A percentile compares a stretch with the other conserved stretches of the same genome.
These are phyloP conservation scores for Lanmaoa pseudosensibilis DNA, from an alignment of 768 basidiomycete species.

Conservation along the genomic window DNA sequence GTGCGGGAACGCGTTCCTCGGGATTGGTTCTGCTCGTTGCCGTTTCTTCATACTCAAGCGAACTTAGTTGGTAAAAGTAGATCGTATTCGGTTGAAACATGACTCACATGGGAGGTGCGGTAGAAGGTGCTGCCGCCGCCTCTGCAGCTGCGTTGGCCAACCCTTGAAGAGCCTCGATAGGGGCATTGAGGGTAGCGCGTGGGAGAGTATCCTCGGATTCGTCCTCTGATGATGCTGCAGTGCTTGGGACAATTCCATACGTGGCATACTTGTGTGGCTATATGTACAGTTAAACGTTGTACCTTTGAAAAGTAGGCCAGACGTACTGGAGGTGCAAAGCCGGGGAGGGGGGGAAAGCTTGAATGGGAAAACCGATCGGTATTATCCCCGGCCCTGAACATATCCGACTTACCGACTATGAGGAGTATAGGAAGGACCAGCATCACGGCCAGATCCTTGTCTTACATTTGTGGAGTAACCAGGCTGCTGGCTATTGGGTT, in stretches of 20 bases:
- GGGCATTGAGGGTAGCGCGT: conserved; percentile 80
- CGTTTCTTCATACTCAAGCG: conserved; percentile 65
- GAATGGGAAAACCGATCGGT: conserved; percentile 33
- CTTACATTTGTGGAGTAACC: conserved; percentile 12
- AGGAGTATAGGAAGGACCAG: conserved; percentile 29
- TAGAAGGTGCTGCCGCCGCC: conserved; percentile 78
- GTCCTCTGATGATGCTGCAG: conserved; percentile 84
- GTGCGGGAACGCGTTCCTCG: conserved; percentile 83
- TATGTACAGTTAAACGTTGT: conserved; percentile 15
- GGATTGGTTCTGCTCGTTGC: conserved; percentile 79
- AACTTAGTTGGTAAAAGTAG: background rate
- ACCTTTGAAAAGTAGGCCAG: conserved; percentile 9
- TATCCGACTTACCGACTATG: conserved; percentile 36
- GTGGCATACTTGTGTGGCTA: conserved; percentile 89
- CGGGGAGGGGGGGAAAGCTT: conserved; percentile 83
- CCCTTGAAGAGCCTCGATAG: conserved; percentile 92
- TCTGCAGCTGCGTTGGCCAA: conserved; percentile 95
- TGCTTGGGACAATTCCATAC: conserved; percentile 85
- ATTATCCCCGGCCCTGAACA: conserved; percentile 17
- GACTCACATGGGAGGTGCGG: conserved; percentile 56
- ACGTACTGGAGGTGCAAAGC: conserved; percentile 86
- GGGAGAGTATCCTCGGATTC: conserved; percentile 90
- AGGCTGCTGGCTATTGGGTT: conserved; percentile 32
- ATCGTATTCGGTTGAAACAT: background rate
- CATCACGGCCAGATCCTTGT: conserved; percentile 27